phyloP scores from a whole-genome alignment of 331 rosid species.

The Acacia pycnantha region DNA sequence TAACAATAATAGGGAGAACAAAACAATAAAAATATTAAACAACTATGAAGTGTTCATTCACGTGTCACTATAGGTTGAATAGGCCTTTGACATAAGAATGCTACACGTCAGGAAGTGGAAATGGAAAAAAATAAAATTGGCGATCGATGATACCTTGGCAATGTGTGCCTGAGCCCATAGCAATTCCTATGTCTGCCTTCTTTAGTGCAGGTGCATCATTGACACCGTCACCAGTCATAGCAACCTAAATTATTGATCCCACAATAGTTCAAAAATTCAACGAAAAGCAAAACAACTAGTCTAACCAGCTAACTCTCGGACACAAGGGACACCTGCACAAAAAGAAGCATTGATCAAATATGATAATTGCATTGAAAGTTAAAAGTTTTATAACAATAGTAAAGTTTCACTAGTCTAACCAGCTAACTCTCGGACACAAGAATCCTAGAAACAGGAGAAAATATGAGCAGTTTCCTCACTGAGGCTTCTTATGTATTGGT shows the following conservation, averaged over 20 bases:
- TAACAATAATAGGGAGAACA: not conserved
- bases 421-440: constrained; percentile 45
- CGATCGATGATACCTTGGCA: constrained; percentile 69
- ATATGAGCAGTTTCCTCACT: not conserved
- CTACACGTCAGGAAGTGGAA: not conserved
- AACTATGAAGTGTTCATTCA: not conserved
- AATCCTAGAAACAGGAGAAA: not conserved
- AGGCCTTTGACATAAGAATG: not conserved
- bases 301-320: too few relatives aligned
- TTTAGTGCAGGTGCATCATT: constrained; percentile 98
- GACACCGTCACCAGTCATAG: constrained; percentile 99
- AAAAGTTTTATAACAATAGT: not conserved
- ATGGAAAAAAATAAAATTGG: not conserved
- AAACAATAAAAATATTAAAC: not conserved
- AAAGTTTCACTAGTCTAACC: constrained; percentile 44
- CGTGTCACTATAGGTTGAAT: not conserved
- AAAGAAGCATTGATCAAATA: not conserved
- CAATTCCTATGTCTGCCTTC: constrained; percentile 96
- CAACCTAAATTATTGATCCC: constrained; percentile 62
- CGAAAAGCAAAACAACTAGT: not conserved
- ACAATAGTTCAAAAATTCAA: constrained; percentile 12
- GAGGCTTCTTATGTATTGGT: not conserved
- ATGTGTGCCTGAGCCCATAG: constrained; percentile 99
- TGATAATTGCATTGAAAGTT: not conserved
- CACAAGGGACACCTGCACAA: constrained; percentile 75